Evolutionary conservation across 2,329 filamentous ascomycete genomes (phyloP).

Genomic region (Cladosporium sp.): DNA sequence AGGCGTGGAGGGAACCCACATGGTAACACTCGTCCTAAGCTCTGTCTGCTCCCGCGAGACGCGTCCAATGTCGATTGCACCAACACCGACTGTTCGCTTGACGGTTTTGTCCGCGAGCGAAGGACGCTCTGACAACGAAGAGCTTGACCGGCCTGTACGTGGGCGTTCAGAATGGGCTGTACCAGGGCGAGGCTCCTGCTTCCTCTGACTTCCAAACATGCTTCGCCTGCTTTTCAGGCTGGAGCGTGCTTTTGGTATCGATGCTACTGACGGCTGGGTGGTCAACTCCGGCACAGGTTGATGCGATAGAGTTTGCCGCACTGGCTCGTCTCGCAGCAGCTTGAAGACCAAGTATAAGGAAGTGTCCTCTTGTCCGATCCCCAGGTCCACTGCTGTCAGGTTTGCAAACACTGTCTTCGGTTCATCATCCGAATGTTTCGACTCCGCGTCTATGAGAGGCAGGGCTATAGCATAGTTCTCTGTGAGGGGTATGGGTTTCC

Average conservation of each 20-base stretch:
- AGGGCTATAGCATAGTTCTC: conserved; percentile 80
- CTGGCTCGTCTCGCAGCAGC: conserved; percentile 59
- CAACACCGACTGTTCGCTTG: conserved; percentile 70
- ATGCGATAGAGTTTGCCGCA: conserved; percentile 16
- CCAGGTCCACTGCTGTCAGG: conserved; percentile 70
- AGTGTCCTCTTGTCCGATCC: conserved; percentile 60
- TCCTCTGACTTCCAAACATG: conserved; percentile 64
- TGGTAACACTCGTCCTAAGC: conserved; percentile 47
- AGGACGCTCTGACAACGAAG: conserved; percentile 1
- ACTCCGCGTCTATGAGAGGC: conserved; percentile 67
- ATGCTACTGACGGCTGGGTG: conserved; percentile 10
- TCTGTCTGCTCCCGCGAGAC: conserved; percentile 24
- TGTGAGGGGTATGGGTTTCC: conserved; percentile 64
- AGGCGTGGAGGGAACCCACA: conserved; percentile 65
- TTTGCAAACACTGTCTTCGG: conserved; percentile 86
- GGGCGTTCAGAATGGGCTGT: conserved; percentile 18
- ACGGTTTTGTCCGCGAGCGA: conserved; percentile 46
- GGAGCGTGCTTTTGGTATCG: conserved; percentile 16
- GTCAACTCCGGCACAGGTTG: not conserved
- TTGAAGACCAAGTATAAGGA: conserved; percentile 79
- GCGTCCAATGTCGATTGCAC: conserved; percentile 67
- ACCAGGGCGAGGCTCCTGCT: conserved; percentile 20
- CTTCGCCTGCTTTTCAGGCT: conserved; percentile 42
- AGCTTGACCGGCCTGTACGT: conserved; percentile 23
- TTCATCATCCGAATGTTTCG: conserved; percentile 60